Base-by-base conservation (phyloP, 768 basidiomycete species). In the Auriculariales sp. region DNA sequence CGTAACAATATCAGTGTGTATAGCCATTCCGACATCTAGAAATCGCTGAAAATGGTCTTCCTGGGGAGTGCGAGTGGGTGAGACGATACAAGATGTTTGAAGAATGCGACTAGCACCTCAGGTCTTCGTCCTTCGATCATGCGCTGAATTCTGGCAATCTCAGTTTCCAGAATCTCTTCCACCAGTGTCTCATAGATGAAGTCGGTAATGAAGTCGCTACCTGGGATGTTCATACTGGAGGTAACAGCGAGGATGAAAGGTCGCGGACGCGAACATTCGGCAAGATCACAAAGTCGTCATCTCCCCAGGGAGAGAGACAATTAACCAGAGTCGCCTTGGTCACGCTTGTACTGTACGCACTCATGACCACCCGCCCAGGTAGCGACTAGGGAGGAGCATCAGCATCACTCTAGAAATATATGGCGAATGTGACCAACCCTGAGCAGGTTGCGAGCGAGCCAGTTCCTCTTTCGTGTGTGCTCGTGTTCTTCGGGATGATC, bases 271-370 rank as follows among this genome's bases (percentile, higher is more conserved):
- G 69, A 35, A 81, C 74, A 60, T 78, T 79, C 12, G 79, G 78
- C 22, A 81, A 68, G n/a, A 78, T 65, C 3, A 80, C 60, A 12
- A 78, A 78, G 10, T 74, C 77, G 3, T 76, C 78, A 56, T 81
- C 77, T 0, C 77, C 77, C 77, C 78, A 79, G 46, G 78, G 77
- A 14, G 78, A 79, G 31, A 81, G 69, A 59, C 79, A 81, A 5
- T 79, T 58, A 12, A 79, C 68, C 36, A 63, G 75, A 2, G 72
- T 77, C 4, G 78, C 77, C 22, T 77, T 71, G 3, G 78, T 77
- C 35, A 74, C 67, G 11, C 80, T 61, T 10, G 74, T 72, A 63
- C 80, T 76, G 57, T 77, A 78, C 3, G 76, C 76, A 4, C 78
- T 78, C 68, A 78, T 69, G 22, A 77, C 75, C 47, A 82, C 75